Evolutionary conservation across 768 basidiomycete genomes (phyloP), one percentile per base, ranked within the genome.

Genomic region (Mycena pura): DNA sequence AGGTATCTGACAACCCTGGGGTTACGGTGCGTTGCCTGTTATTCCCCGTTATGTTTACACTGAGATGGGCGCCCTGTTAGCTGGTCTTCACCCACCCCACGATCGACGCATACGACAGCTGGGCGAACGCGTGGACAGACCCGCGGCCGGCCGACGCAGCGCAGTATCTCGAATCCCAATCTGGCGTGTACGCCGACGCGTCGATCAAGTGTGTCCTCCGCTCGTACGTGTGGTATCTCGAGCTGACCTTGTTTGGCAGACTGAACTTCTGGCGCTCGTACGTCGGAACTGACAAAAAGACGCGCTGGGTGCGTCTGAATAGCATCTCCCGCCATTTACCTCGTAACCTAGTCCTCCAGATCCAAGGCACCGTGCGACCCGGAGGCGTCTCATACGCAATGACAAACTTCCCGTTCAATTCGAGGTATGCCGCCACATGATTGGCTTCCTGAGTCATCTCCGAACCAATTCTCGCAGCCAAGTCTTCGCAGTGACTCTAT

Each of bases 51-150:
- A 11, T 46, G 9, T 24, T 29, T 24, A n/a, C 21, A 54, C 19
- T 25, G 38, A 32, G 32, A 44, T 22, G 17, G 15, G 19, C 54
- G 22, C 17, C 34, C 19, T 55, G 10, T n/a, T 57, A 85, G 82
- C 72, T 87, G 65, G 84, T 88, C 21, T 87, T 89, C 75, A 86
- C 84, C 6, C 86, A 88, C 69, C 86, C 86, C 2, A 76, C 76
- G 36, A 77, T 89, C 61, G 84, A 88, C 66, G 80, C 84, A 1
- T 87, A 87, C 67, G 84, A 88, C n/a, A 87, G 86, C 71, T 89
- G 86, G 87, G 82, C 81, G 2, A 64, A 80, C 36, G 83, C 87
- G 3, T 87, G 83, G 84, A 72, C 73, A 29, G 73, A 75, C 70
- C 86, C 87, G 24, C 78, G 82, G 19, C 69, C 82, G 8, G 84